Conservation (phyloP, 352 stramenopile species). For the Pythium sp. region DNA sequence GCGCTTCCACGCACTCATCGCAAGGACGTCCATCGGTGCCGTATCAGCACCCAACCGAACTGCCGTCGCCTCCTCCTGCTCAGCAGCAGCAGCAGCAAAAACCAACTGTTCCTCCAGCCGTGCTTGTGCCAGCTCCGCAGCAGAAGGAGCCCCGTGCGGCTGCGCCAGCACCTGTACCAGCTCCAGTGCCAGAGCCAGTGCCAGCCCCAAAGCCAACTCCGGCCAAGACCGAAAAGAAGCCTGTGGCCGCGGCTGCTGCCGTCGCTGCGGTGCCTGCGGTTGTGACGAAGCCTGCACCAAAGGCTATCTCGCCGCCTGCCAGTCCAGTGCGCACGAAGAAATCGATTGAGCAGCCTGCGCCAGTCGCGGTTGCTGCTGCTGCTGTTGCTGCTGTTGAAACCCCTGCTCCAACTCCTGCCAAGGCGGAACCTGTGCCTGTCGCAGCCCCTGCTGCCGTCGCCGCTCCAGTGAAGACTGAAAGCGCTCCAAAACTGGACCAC, state of each 20-base stretch:
- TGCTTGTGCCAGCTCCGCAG: slow-evolving; percentile 8
- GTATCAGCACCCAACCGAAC: slow-evolving; percentile 17
- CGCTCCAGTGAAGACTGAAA: slow-evolving; percentile 2
- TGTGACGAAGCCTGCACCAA: neutral
- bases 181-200: neutral
- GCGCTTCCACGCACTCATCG: slow-evolving; percentile 8
- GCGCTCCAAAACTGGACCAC: slow-evolving; percentile 8
- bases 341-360: slow-evolving; percentile 4
- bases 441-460: neutral
- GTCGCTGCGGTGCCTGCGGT: slow-evolving; percentile 1
- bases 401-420: slow-evolving; percentile 1
- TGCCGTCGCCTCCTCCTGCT: slow-evolving; percentile 5
- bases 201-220: neutral
- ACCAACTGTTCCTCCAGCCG: neutral
- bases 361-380: neutral
- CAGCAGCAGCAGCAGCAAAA: slow-evolving; percentile 8
- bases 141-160: slow-evolving; percentile 5
- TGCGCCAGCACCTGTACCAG: slow-evolving; percentile 15
- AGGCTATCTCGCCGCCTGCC: neutral
- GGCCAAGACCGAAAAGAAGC: slow-evolving; percentile 6
- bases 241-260: neutral
- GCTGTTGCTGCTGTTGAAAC: neutral
- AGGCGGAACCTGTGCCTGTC: neutral
- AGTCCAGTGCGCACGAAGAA: slow-evolving; percentile 8
- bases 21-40: slow-evolving; percentile 22